Conservation (phyloP, 768 basidiomycete species). For the Favolaschia claudopus region DNA sequence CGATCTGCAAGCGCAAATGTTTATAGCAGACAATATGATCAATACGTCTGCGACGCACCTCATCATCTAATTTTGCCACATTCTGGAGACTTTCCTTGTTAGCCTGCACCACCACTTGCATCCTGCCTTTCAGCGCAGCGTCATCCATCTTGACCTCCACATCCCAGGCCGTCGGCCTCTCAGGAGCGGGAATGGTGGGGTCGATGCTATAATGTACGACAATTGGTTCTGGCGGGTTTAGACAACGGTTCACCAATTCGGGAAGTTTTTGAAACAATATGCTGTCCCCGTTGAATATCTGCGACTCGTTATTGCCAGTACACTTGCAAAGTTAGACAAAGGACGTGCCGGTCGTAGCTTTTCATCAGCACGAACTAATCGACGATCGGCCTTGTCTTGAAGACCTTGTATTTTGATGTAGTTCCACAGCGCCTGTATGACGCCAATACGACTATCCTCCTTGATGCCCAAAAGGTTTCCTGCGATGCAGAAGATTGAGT, state of each 20-base stretch:
- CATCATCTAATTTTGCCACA: constrained; percentile 82
- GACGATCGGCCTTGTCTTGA: constrained; percentile 84
- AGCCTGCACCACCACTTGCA: constrained; percentile 73
- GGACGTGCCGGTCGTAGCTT: constrained; percentile 66
- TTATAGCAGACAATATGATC: background rate
- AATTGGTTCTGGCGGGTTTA: constrained; percentile 81
- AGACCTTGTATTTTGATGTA: constrained; percentile 87
- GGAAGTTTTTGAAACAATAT: constrained; percentile 84
- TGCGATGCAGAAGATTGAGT: too few species aligned
- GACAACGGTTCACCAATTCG: constrained; percentile 82
- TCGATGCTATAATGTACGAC: constrained; percentile 80
- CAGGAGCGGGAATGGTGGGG: constrained; percentile 66
- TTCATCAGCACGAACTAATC: constrained; percentile 74
- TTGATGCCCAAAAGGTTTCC: constrained; percentile 77
- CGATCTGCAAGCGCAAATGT: constrained; percentile 64
- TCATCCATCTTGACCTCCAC: constrained; percentile 92
- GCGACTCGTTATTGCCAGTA: background rate
- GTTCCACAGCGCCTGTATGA: constrained; percentile 88
- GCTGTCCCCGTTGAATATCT: constrained; percentile 78
- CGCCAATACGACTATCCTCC: constrained; percentile 83
- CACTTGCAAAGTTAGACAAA: background rate
- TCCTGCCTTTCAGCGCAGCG: constrained; percentile 70
- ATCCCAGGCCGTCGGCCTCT: constrained; percentile 82
- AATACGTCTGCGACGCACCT: constrained; percentile 57
- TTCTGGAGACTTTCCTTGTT: constrained; percentile 75